These are phyloP conservation scores for Fusarium gaditjirri DNA, from an alignment of 2,329 filamentous ascomycete species.

Conservation along the genomic window DNA sequence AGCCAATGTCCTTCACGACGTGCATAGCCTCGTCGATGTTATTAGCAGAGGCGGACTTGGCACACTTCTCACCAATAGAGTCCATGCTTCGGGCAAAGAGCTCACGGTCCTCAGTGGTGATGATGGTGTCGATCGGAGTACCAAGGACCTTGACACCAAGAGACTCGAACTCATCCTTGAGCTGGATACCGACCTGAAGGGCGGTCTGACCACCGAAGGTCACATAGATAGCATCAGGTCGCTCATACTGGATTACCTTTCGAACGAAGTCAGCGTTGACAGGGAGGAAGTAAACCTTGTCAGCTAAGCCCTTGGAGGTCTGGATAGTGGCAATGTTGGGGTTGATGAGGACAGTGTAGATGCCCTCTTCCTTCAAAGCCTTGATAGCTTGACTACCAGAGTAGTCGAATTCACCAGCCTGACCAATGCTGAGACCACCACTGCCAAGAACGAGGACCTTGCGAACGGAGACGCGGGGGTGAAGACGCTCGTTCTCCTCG, in stretches of 20 bases:
- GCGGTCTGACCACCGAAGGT: slow-evolving; percentile 98
- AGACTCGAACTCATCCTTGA: slow-evolving; percentile 94
- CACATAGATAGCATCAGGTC: slow-evolving; percentile 95
- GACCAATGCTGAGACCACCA: slow-evolving; percentile 95
- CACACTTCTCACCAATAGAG: slow-evolving; percentile 96
- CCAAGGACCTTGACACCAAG: slow-evolving; percentile 95
- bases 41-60: slow-evolving; percentile 93
- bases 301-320: slow-evolving; percentile 95
- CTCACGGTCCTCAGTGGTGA: slow-evolving; percentile 97
- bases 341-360: slow-evolving; percentile 98
- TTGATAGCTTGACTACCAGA: slow-evolving; percentile 99
- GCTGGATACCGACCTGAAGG: slow-evolving; percentile 94
- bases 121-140: slow-evolving; percentile 97
- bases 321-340: slow-evolving; percentile 99
- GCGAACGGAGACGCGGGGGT: slow-evolving; percentile 86
- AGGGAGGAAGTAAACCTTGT: slow-evolving; percentile 98
- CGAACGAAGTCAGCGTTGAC: slow-evolving; percentile 97
- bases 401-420: slow-evolving; percentile 99
- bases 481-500: slow-evolving; percentile 79
- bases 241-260: slow-evolving; percentile 95
- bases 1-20: slow-evolving; percentile 92
- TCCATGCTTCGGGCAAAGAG: slow-evolving; percentile 98
- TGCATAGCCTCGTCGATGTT: slow-evolving; percentile 87
- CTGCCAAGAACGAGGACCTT: slow-evolving; percentile 95
- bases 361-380: slow-evolving; percentile 95